These are phyloP conservation scores for Emydomyces testavorans DNA, from an alignment of 2,329 filamentous ascomycete species.

Conservation along the genomic window DNA sequence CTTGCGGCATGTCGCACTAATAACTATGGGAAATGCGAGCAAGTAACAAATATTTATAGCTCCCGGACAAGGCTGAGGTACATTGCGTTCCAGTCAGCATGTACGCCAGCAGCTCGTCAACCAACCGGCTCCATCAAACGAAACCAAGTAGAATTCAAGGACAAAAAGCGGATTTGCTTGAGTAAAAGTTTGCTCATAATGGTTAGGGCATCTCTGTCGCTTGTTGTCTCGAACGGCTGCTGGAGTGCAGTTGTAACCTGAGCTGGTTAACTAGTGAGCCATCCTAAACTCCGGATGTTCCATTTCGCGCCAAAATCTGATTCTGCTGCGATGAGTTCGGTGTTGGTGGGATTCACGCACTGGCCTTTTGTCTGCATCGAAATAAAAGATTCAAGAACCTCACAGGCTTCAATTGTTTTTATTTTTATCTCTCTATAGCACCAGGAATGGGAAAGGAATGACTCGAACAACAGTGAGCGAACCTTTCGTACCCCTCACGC, in stretches of 20 bases:
- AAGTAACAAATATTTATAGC: too few relatives aligned
- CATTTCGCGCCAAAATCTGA: background rate
- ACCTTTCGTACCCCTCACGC: background rate
- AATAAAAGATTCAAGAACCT: too few relatives aligned
- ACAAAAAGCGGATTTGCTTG: background rate
- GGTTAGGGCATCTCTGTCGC: background rate
- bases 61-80: background rate
- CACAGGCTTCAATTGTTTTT: too few relatives aligned
- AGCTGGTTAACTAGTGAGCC: too few relatives aligned
- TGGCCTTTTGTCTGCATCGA: background rate
- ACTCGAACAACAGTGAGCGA: too few relatives aligned
- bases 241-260: background rate
- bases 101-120: background rate
- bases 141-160: slow-evolving; percentile 9
- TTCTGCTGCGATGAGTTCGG: background rate
- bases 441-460: too few relatives aligned
- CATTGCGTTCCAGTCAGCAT: background rate
- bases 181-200: background rate
- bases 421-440: too few relatives aligned
- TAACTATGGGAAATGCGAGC: too few relatives aligned
- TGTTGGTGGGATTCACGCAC: background rate
- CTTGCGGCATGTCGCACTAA: too few relatives aligned
- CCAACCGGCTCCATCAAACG: slow-evolving; percentile 1
- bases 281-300: slow-evolving; percentile 9
- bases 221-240: slow-evolving; percentile 5